A percentile compares a stretch with the other conserved stretches of the same genome.
These are phyloP conservation scores for Prunella vulgaris DNA, from an alignment of 257 asterid genomes.

Conservation along the genomic window DNA sequence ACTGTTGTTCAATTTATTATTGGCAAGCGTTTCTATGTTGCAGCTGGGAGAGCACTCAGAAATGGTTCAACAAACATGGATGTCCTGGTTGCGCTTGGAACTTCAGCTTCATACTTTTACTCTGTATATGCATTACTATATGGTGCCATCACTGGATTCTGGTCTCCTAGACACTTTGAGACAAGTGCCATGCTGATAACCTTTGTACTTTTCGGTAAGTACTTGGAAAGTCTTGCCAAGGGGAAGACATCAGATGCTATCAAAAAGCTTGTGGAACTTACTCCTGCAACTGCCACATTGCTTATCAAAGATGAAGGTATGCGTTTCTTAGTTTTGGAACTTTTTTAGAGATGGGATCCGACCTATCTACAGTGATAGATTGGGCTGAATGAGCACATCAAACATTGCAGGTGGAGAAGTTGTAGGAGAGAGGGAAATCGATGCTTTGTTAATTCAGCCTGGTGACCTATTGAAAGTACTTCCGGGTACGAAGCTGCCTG, in stretches of 20 bases:
- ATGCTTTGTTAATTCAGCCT: slow-evolving; percentile 79
- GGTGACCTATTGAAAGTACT: slow-evolving; percentile 80
- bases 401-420: slow-evolving; percentile 63
- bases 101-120: slow-evolving; percentile 88
- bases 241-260: slow-evolving; percentile 97
- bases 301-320: slow-evolving; percentile 64
- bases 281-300: slow-evolving; percentile 83
- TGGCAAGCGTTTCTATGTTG: slow-evolving; percentile 93
- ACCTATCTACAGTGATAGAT: neutral
- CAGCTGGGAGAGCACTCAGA: slow-evolving; percentile 91
- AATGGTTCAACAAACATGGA: slow-evolving; percentile 97
- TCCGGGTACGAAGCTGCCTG: slow-evolving; percentile 88
- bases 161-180: slow-evolving; percentile 87
- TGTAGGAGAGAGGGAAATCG: slow-evolving; percentile 78
- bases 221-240: slow-evolving; percentile 85
- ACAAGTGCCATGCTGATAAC: slow-evolving; percentile 96
- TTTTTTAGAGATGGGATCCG: no score
- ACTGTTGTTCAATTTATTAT: slow-evolving; percentile 75
- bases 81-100: slow-evolving; percentile 91
- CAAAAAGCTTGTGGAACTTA: slow-evolving; percentile 82
- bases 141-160: slow-evolving; percentile 82
- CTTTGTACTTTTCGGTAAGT: slow-evolving; percentile 27
- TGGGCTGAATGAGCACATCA: slow-evolving; percentile 3
- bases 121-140: slow-evolving; percentile 77
- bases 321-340: neutral